These are phyloP conservation scores for Yamagishiella unicocca DNA, from an alignment of 139 green algal species.

Conservation along the genomic window DNA sequence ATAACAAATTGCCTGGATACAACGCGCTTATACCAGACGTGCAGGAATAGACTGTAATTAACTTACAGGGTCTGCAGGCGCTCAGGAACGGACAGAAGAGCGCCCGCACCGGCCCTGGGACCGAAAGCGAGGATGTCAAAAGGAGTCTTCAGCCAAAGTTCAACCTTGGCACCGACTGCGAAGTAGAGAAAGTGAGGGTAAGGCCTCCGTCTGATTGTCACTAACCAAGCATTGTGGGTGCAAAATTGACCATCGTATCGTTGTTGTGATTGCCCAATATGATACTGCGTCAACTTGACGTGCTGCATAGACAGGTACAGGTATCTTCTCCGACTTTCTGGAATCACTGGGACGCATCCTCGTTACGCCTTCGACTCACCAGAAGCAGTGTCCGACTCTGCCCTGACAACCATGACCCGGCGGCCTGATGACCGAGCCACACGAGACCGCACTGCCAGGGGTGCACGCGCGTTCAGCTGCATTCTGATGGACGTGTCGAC, in stretches of 20 bases:
- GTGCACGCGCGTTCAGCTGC: background rate
- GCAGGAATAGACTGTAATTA: too few species aligned
- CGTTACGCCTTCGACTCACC: background rate
- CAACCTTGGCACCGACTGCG: constrained; percentile 54
- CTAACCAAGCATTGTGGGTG: too few species aligned
- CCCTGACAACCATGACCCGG: constrained; percentile 1
- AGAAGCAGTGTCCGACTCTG: constrained; percentile 14
- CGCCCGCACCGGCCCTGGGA: constrained; percentile 64
- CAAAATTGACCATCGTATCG: too few species aligned
- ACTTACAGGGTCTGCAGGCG: constrained; percentile 64
- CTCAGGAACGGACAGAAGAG: constrained; percentile 65
- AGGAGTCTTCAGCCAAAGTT: constrained; percentile 64
- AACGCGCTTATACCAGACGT: too few species aligned
- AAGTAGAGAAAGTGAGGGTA: background rate
- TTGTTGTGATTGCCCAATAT: too few species aligned
- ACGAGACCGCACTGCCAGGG: background rate
- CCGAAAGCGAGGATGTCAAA: constrained; percentile 71
- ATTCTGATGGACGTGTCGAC: too few species aligned
- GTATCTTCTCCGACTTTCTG: too few species aligned
- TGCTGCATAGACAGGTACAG: too few species aligned
- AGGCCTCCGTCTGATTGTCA: background rate
- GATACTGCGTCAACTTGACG: too few species aligned
- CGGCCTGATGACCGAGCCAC: background rate
- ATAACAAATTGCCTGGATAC: too few species aligned
- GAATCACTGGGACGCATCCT: too few species aligned